Base-by-base conservation (phyloP, 805 yeast species). In the Lipomyces sp. region DNA sequence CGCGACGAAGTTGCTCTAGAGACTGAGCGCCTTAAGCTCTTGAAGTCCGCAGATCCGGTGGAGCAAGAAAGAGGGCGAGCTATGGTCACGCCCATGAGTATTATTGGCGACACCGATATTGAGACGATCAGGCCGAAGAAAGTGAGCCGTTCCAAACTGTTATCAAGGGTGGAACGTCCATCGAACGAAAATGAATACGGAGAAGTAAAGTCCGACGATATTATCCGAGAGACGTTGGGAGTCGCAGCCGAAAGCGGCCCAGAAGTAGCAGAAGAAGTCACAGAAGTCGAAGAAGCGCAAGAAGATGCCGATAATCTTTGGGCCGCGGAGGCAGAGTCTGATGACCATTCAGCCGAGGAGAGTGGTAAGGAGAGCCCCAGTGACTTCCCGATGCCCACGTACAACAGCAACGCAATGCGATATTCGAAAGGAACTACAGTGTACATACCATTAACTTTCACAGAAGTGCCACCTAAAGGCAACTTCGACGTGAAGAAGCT, bases 1-100 rank as follows among this genome's bases (percentile, higher is more conserved):
- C 78, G 77, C 1, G 95, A 89, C 63, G 96, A 89, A 69, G 71
- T 88, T 18, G 74, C 73, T 55, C 64, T 85, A 59, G 97, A 91
- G 67, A 74, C 76, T 58, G 75, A 75, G 60, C 77, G 96, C 65
- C 74, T 76, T 59, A 68, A 71, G 33, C 67, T 82, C 16, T 66
- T 86, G 42, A 67, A 69, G 13, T 81, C 89, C 0, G 70, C 65
- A 0, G 75, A 80, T 61, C 77, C 80, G 1, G 70, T 69, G 16
- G 74, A 74, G 18, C 74, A 71, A n/a, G 65, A 69, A 43, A 62
- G 70, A 46, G 90, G 85, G 24, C 61, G 70, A 44, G 65, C 71
- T 1, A 78, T 83, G 78, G 78, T 73, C 5, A 86, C 96, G 1
- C 82, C 95, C 1, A 75, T 88, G 19, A 79, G 86, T 35, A 73